Evolutionary conservation across 495 filamentous ascomycete species (phyloP).

Genomic region (Aspergillus saccharolyticus): DNA sequence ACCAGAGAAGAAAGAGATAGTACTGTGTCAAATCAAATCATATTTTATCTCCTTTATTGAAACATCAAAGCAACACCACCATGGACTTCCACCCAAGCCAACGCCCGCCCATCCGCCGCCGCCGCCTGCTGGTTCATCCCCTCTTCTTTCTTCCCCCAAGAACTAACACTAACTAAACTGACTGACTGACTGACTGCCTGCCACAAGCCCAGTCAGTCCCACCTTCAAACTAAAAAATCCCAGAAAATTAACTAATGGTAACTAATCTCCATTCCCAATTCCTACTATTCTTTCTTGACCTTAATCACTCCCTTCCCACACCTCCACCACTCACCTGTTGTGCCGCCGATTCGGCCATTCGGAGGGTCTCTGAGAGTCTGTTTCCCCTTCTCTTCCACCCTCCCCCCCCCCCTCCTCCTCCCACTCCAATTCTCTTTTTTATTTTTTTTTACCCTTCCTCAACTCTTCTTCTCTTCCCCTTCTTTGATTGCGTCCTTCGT

Average conservation of each 20-base stretch:
- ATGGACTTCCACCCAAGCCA: too few species aligned
- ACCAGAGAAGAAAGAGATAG: too few species aligned
- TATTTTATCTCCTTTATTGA: too few species aligned
- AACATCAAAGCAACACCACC: too few species aligned
- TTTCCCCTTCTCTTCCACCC: constrained; percentile 22
- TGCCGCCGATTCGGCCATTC: constrained; percentile 4
- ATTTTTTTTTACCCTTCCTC: constrained; percentile 5
- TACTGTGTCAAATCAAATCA: too few species aligned
- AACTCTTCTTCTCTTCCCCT: constrained; percentile 15
- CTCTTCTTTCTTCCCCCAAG: too few species aligned
- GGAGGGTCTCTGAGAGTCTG: constrained; percentile 6
- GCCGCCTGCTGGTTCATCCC: too few species aligned
- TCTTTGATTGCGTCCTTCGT: constrained; percentile 17
- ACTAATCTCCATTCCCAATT: background rate
- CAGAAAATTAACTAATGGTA: background rate
- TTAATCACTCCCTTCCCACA: too few species aligned
- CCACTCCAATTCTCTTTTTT: constrained; percentile 16
- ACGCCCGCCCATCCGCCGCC: too few species aligned
- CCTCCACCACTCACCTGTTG: constrained; percentile 4
- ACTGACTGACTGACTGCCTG: background rate
- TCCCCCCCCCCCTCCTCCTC: constrained; percentile 15
- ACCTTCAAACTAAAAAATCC: constrained; percentile 1
- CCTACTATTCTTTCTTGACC: constrained; percentile 6
- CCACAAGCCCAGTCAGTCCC: background rate
- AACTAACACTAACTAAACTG: background rate